Conservation (phyloP, 345 rosid species). For the Citrus sinensis region DVS_A1.0 CM039168.1:29746501-29747000, state of each 20-base stretch:
- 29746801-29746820: slow-evolving; percentile 99
- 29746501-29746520: background rate
- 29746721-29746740: slow-evolving; percentile 67
- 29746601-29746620: slow-evolving; percentile 79
- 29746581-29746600: slow-evolving; percentile 74
- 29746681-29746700: slow-evolving; percentile 13
- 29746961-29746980: slow-evolving; percentile 88
- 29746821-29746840: slow-evolving; percentile 98
- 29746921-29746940: slow-evolving; percentile 20
- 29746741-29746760: slow-evolving; percentile 60
- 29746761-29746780: slow-evolving; percentile 68
- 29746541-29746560: slow-evolving; percentile 56
- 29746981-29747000: slow-evolving; percentile 84
- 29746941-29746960: slow-evolving; percentile 62
- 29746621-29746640: slow-evolving; percentile 32
- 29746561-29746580: slow-evolving; percentile 71
- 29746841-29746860: slow-evolving; percentile 27
- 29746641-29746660: slow-evolving; percentile 4
- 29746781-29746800: slow-evolving; percentile 95
- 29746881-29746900: background rate
- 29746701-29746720: slow-evolving; percentile 79
- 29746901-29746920: slow-evolving; percentile 19
- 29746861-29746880: slow-evolving; percentile 1
- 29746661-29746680: slow-evolving; percentile 13
- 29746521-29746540: slow-evolving; percentile 6